These are phyloP conservation scores for Tylopilus orsonianus DNA, from an alignment of 1,284 basidiomycete species.

Conservation along the genomic window DNA sequence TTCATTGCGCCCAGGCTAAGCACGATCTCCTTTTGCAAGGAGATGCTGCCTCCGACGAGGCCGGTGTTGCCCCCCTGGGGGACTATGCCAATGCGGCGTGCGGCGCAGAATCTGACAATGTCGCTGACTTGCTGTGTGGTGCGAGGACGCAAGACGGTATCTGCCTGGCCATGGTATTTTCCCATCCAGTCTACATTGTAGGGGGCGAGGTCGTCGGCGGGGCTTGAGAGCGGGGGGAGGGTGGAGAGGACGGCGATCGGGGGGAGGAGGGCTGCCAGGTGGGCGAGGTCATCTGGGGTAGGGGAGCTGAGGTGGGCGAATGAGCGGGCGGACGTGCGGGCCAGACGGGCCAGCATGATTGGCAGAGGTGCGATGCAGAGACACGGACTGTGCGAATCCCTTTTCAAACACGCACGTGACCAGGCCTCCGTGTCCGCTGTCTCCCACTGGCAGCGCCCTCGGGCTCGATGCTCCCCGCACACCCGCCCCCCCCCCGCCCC, in stretches of 20 bases:
- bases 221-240: conserved; percentile 46
- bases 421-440: too few species aligned
- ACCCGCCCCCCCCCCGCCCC: conserved; percentile 26
- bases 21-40: conserved; percentile 87
- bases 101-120: conserved; percentile 84
- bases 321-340: neutral
- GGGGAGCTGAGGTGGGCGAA: conserved; percentile 44
- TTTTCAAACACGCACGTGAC: conserved; percentile 8
- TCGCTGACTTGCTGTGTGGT: conserved; percentile 86
- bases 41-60: conserved; percentile 95
- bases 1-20: conserved; percentile 84
- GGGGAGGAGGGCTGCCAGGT: conserved; percentile 64
- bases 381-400: too few species aligned
- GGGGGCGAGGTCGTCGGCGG: conserved; percentile 68
- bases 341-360: too few species aligned
- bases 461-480: conserved; percentile 9
- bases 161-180: conserved; percentile 85
- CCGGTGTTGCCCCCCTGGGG: conserved; percentile 99
- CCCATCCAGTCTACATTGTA: conserved; percentile 99
- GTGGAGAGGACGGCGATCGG: conserved; percentile 64
- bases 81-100: conserved; percentile 81
- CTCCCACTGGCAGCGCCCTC: too few species aligned
- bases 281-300: conserved; percentile 54
- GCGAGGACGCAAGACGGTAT: conserved; percentile 88
- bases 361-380: too few species aligned